Percentiles rank a stretch among this genome's conserved stretches.
These are phyloP conservation scores for Xylaria sp. DNA, from an alignment of 495 filamentous ascomycete genomes.

Conservation along the genomic window DNA sequence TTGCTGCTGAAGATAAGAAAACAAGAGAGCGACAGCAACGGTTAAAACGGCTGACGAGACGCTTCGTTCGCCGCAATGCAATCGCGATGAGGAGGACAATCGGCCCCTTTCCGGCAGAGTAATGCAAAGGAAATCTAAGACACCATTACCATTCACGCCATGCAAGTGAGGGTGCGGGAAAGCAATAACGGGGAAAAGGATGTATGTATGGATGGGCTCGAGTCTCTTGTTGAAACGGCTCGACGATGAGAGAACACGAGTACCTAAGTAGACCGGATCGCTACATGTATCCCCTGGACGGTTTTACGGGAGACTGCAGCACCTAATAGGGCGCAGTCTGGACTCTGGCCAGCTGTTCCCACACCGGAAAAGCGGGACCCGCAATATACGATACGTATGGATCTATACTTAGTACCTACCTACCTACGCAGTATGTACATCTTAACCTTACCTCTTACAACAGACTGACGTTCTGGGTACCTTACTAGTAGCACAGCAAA, in stretches of 20 bases:
- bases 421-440: background rate
- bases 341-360: constrained; percentile 18
- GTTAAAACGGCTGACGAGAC: background rate
- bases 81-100: constrained; percentile 5
- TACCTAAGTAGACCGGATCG: background rate
- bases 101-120: background rate
- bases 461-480: background rate
- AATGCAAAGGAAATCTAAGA: constrained; percentile 19
- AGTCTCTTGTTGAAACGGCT: constrained; percentile 8
- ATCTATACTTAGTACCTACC: background rate
- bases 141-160: constrained; percentile 16
- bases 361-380: background rate
- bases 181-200: constrained; percentile 16
- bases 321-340: constrained; percentile 4
- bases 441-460: background rate
- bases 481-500: background rate
- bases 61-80: background rate
- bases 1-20: constrained; percentile 1
- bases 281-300: too few species aligned
- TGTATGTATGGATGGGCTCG: constrained; percentile 9
- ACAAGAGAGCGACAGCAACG: background rate
- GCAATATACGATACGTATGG: too few species aligned
- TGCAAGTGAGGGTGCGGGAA: background rate
- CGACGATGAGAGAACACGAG: background rate
- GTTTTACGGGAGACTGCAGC: constrained; percentile 6